Conservation (phyloP, 352 stramenopile genomes). For the Phytophthora sansomeana region DNA sequence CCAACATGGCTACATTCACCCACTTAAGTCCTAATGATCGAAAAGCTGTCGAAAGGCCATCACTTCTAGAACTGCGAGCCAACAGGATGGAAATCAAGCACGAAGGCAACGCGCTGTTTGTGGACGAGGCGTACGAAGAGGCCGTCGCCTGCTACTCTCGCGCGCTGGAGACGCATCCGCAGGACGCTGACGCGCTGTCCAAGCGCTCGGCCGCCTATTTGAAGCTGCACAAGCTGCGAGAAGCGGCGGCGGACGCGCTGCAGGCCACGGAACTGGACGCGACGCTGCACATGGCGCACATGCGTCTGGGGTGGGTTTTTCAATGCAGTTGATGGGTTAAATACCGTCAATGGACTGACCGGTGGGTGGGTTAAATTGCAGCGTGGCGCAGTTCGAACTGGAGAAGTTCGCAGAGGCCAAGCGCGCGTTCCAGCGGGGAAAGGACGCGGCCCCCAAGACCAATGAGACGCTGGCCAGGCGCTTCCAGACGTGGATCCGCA, state of each 20-base stretch:
- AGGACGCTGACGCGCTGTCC: slow-evolving; percentile 60
- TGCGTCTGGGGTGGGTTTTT: slow-evolving; percentile 74
- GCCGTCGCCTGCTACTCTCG: slow-evolving; percentile 64
- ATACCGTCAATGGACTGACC: background rate
- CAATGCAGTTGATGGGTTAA: background rate
- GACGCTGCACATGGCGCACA: slow-evolving; percentile 60
- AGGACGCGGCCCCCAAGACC: slow-evolving; percentile 31
- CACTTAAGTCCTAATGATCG: background rate
- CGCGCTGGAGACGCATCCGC: slow-evolving; percentile 44
- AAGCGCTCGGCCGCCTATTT: slow-evolving; percentile 78
- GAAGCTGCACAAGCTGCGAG: slow-evolving; percentile 67
- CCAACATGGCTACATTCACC: background rate
- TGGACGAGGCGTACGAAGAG: slow-evolving; percentile 82
- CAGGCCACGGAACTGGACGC: slow-evolving; percentile 60
- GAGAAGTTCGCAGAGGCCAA: slow-evolving; percentile 77
- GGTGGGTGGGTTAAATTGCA: slow-evolving; percentile 23
- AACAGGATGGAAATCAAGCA: slow-evolving; percentile 77
- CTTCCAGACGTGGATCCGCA: slow-evolving; percentile 89
- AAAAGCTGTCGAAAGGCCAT: slow-evolving; percentile 1
- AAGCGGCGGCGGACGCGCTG: slow-evolving; percentile 62
- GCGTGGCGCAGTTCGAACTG: slow-evolving; percentile 83
- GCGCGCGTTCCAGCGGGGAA: slow-evolving; percentile 64
- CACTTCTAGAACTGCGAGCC: slow-evolving; percentile 16
- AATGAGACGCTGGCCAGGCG: slow-evolving; percentile 55
- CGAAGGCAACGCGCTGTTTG: slow-evolving; percentile 82